Evolutionary conservation across 306 rosid genomes (phyloP).

Genomic region (Quercus bicolor): DNA sequence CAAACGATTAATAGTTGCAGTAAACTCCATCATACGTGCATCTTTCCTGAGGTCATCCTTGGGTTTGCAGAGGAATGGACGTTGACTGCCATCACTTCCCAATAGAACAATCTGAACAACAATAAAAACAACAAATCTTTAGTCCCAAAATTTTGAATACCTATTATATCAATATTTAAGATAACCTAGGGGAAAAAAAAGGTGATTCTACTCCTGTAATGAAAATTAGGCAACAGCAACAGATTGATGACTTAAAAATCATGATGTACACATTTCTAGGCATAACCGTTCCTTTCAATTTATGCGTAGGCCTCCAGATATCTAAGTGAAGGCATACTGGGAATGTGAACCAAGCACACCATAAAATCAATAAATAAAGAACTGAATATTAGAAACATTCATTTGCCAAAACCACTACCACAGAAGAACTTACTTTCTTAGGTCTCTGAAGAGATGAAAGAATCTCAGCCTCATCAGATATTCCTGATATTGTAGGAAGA

Average conservation of each 20-base stretch:
- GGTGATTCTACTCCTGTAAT: background rate
- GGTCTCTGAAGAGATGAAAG: constrained; percentile 97
- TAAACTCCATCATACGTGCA: constrained; percentile 99
- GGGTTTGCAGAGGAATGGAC: constrained; percentile 89
- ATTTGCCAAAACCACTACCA: constrained; percentile 13
- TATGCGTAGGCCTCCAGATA: constrained; percentile 7
- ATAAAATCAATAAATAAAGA: constrained; percentile 7
- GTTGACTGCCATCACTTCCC: constrained; percentile 95
- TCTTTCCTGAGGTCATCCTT: constrained; percentile 98
- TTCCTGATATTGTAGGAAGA: constrained; percentile 88
- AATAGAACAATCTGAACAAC: constrained; percentile 68
- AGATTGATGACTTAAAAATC: background rate
- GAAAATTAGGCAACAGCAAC: background rate
- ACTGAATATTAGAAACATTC: constrained; percentile 7
- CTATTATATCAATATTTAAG: background rate
- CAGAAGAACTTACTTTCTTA: constrained; percentile 62
- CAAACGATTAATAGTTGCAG: constrained; percentile 86
- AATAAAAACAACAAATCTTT: constrained; percentile 8
- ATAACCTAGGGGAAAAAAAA: background rate
- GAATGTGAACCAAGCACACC: constrained; percentile 11
- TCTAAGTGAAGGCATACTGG: constrained; percentile 1
- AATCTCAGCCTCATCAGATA: constrained; percentile 94
- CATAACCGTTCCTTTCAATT: background rate
- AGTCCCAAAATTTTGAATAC: no score
- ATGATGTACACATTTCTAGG: background rate